These are phyloP conservation scores for Pezicula radicicola DNA, from an alignment of 2,329 filamentous ascomycete species.

Conservation along the genomic window DNA sequence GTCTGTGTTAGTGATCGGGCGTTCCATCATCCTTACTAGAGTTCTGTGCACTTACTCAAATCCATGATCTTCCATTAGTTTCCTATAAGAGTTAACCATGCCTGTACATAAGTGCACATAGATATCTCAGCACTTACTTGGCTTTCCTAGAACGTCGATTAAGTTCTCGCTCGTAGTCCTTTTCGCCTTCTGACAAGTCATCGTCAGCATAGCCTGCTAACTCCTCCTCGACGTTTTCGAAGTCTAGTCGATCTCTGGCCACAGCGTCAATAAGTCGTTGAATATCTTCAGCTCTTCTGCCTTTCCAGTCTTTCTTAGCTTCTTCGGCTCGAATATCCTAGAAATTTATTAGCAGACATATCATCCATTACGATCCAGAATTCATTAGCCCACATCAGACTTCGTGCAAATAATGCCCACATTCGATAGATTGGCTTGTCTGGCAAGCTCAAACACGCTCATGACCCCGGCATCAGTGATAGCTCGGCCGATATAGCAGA, in stretches of 20 bases:
- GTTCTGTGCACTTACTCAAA: no score
- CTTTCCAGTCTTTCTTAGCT: constrained; percentile 5
- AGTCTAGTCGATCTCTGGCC: background rate
- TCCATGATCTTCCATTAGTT: no score
- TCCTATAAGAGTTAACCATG: no score
- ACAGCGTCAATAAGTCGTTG: background rate
- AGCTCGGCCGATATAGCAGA: constrained; percentile 39
- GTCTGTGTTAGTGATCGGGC: no score
- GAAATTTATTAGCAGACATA: background rate
- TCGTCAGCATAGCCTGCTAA: constrained; percentile 1
- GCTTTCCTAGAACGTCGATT: background rate
- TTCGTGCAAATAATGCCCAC: constrained; percentile 5
- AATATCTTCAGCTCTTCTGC: constrained; percentile 1
- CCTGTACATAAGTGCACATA: no score
- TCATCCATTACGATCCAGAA: constrained; percentile 5
- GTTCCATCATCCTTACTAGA: no score
- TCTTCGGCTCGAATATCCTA: constrained; percentile 6
- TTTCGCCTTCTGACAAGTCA: constrained; percentile 1
- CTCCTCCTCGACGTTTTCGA: background rate
- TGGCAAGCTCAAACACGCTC: constrained; percentile 4
- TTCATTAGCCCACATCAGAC: constrained; percentile 4
- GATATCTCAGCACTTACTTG: constrained; percentile 2
- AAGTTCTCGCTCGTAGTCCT: background rate
- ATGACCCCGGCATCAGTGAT: constrained; percentile 18
- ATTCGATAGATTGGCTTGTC: constrained; percentile 3